Evolutionary conservation across 345 rosid species (phyloP).

Genomic region (Corymbia maculata): DNA sequence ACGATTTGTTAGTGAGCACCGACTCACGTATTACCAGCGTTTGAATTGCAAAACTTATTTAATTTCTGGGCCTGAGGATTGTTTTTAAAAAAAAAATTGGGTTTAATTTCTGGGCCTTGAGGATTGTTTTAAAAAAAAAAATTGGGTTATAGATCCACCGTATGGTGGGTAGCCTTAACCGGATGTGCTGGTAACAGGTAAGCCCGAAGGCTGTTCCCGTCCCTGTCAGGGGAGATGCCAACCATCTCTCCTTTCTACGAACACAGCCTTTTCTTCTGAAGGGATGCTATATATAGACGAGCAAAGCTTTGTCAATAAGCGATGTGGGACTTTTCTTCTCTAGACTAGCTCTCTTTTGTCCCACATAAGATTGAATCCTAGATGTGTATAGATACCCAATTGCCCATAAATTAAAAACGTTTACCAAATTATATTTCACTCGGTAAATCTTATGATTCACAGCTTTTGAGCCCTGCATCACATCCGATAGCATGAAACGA

Average conservation of each 20-base stretch:
- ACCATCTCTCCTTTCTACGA: conserved; percentile 37
- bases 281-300: fast-evolving
- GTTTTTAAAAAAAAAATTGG: not conserved
- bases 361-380: not conserved
- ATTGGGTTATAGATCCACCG: conserved; percentile 6
- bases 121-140: not conserved
- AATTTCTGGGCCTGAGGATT: not conserved
- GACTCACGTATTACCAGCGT: not conserved
- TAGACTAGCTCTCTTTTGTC: not conserved
- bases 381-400: not conserved
- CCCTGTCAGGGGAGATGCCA: conserved; percentile 53
- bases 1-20: not conserved
- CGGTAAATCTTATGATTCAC: not conserved
- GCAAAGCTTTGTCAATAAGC: fast-evolving
- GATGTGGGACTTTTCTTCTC: not conserved
- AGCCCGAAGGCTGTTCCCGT: conserved; percentile 25
- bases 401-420: not conserved
- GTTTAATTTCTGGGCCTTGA: not conserved
- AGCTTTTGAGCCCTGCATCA: not conserved
- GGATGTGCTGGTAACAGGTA: conserved; percentile 3
- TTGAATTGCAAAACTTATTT: not conserved
- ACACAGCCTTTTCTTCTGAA: not conserved
- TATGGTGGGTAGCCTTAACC: conserved; percentile 6
- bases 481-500: not conserved
- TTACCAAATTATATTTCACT: not conserved